Evolutionary conservation across 768 basidiomycete species (phyloP).

Genomic region (Epithele typhae): DNA sequence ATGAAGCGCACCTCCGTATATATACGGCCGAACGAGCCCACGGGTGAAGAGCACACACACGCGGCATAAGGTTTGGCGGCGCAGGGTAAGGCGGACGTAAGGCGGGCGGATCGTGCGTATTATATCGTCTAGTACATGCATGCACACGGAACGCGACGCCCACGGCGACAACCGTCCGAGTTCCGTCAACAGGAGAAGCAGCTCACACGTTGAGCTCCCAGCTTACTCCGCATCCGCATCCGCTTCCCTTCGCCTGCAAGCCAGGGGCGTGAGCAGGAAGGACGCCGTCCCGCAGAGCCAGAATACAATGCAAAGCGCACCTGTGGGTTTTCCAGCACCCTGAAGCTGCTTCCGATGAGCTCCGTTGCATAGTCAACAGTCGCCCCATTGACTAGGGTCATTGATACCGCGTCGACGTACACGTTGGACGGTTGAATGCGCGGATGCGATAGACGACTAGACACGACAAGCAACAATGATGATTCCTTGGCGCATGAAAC

Average conservation of each 20-base stretch:
- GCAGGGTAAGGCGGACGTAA: too few relatives aligned
- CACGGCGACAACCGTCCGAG: too few relatives aligned
- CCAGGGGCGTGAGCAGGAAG: neutral
- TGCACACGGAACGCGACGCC: too few relatives aligned
- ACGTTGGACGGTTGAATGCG: constrained; percentile 68
- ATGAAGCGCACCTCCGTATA: too few relatives aligned
- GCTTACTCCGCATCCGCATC: constrained; percentile 94
- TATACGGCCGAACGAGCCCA: too few relatives aligned
- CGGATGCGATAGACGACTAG: constrained; percentile 71
- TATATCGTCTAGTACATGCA: too few relatives aligned
- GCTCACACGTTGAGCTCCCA: constrained; percentile 72
- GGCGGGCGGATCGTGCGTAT: too few relatives aligned
- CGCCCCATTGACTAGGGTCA: constrained; percentile 81
- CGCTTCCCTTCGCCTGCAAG: constrained; percentile 69
- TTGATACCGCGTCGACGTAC: constrained; percentile 81
- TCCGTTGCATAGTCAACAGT: constrained; percentile 91
- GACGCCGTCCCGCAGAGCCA: neutral
- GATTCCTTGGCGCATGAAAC: neutral
- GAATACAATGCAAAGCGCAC: constrained; percentile 6
- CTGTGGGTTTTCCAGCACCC: constrained; percentile 77
- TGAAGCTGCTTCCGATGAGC: constrained; percentile 90
- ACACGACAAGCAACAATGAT: neutral
- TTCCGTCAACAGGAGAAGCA: too few relatives aligned
- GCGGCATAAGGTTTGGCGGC: too few relatives aligned
- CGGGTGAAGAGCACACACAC: too few relatives aligned